Percentiles rank a stretch among this genome's conserved stretches.
phyloP scores from a whole-genome alignment of 2,329 filamentous ascomycete genomes.

The Huntiella bhutanensis region DNA sequence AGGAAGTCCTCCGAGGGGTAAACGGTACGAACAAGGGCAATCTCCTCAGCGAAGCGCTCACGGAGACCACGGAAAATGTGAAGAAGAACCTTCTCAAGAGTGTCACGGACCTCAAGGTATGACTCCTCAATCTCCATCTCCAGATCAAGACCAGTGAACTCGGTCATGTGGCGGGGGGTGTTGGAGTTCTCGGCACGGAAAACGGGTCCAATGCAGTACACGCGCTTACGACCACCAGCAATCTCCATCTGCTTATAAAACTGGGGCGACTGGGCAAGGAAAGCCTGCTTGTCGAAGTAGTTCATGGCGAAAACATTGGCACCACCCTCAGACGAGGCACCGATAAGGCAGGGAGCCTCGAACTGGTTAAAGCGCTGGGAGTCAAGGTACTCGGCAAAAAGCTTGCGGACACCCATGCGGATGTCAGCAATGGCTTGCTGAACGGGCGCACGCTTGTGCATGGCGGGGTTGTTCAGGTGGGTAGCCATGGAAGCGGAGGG shows the following conservation, averaged over 20 bases:
- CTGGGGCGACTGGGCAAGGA: conserved; percentile 61
- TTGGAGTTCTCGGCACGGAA: conserved; percentile 78
- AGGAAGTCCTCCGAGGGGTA: conserved; percentile 66
- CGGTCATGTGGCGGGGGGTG: conserved; percentile 69
- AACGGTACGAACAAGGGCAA: conserved; percentile 50
- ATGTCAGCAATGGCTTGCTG: conserved; percentile 59
- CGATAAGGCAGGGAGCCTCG: conserved; percentile 77
- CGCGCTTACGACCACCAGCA: conserved; percentile 56
- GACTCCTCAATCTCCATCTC: conserved; percentile 73
- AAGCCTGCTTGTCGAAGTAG: conserved; percentile 76
- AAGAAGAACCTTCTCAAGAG: conserved; percentile 56
- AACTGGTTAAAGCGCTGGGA: conserved; percentile 61
- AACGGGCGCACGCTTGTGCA: conserved; percentile 80
- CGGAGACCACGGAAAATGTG: conserved; percentile 62
- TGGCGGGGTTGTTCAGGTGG: conserved; percentile 74
- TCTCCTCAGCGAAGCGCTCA: conserved; percentile 48
- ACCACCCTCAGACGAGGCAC: conserved; percentile 80
- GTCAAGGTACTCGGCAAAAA: conserved; percentile 66
- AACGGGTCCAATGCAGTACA: conserved; percentile 62
- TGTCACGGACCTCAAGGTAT: conserved; percentile 55
- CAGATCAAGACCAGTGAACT: conserved; percentile 76
- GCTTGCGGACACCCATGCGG: conserved; percentile 38
- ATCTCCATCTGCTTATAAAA: conserved; percentile 83
- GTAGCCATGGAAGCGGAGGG: conserved; percentile 69
- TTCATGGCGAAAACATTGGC: conserved; percentile 77